Evolutionary conservation across 2,329 filamentous ascomycete species (phyloP), one percentile per base, ranked within the genome.

Genomic region (Pseudogymnoascus sp.): DNA sequence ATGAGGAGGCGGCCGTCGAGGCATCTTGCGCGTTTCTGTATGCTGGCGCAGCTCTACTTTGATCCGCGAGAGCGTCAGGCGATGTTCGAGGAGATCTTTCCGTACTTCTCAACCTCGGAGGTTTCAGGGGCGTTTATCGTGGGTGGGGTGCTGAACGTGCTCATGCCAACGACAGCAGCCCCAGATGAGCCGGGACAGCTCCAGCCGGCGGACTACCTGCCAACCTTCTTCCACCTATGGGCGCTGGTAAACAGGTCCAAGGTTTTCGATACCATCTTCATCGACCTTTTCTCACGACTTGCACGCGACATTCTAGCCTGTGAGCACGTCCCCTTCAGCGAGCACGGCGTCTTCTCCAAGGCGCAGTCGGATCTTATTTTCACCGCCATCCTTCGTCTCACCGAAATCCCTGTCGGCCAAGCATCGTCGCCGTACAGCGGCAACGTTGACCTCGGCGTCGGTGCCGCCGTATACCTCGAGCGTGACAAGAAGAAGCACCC

Each of bases 171-270:
- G 6, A 85, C 87, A 37, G 87, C 92, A 1, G 85, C 89, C 2
- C 89, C 91, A 3, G 81, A 85, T 26, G 85, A 85, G 31, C 84
- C 89, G 68, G 79, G 81, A 33, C 85, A 92, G 68, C 84, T 96
- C n/a, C 87, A 92, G 68, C 93, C 94, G 0, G 88, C 92, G 67
- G 87, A 93, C 71, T 93, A 95, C 70, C 78, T 97, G 37, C 94
- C 94, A 2, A 96, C 93, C 0, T 88, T 96, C 69, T 99, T 99
- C 79, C 94, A 99, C 74, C 77, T 97, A 1, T 99, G 94, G 94
- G 94, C 92, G 1, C 81, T 97, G 43, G 86, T 97, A 67, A 94
- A 91, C 68, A 83, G 95, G 60, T 97, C 93, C 0, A 94, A 91
- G 74, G 82, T 86, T 3, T 89, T 94, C 65, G 94, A 99, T 74